Percentiles rank a stretch among this genome's conserved stretches.
Conservation (phyloP, 495 filamentous ascomycete genomes). For the Penicillium fimorum region DNA sequence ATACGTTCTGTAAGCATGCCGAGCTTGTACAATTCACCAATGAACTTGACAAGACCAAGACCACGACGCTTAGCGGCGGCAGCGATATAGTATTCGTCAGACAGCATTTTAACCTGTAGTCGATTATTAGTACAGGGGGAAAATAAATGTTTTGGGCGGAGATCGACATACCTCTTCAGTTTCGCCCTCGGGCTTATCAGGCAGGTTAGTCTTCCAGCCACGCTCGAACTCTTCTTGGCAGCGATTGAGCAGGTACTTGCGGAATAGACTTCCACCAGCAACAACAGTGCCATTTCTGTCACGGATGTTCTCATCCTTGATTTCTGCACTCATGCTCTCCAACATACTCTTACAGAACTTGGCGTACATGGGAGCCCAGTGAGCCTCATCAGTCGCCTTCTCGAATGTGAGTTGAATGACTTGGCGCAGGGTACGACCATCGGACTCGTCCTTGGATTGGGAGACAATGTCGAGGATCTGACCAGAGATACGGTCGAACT, state of each 20-base stretch:
- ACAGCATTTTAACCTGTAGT: slow-evolving; percentile 64
- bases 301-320: slow-evolving; percentile 88
- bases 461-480: slow-evolving; percentile 90
- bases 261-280: slow-evolving; percentile 88
- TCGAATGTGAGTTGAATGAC: slow-evolving; percentile 99
- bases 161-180: slow-evolving; percentile 52
- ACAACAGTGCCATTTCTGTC: slow-evolving; percentile 86
- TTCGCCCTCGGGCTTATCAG: slow-evolving; percentile 74
- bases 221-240: slow-evolving; percentile 99
- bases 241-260: slow-evolving; percentile 97
- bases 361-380: slow-evolving; percentile 99
- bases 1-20: slow-evolving; percentile 98
- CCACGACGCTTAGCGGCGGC: slow-evolving; percentile 96
- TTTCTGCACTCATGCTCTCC: slow-evolving; percentile 89
- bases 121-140: background rate
- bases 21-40: slow-evolving; percentile 98
- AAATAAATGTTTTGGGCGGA: background rate
- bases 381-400: slow-evolving; percentile 97
- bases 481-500: slow-evolving; percentile 92
- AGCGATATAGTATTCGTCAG: slow-evolving; percentile 94
- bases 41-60: slow-evolving; percentile 97
- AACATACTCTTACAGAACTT: slow-evolving; percentile 98
- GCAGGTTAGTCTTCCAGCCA: slow-evolving; percentile 91
- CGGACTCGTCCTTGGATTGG: slow-evolving; percentile 92
- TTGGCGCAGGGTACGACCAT: slow-evolving; percentile 92